Percentiles rank a stretch among this genome's conserved stretches.
Conservation (phyloP, 2,329 filamentous ascomycete genomes). For the Fusarium virguliforme region DNA sequence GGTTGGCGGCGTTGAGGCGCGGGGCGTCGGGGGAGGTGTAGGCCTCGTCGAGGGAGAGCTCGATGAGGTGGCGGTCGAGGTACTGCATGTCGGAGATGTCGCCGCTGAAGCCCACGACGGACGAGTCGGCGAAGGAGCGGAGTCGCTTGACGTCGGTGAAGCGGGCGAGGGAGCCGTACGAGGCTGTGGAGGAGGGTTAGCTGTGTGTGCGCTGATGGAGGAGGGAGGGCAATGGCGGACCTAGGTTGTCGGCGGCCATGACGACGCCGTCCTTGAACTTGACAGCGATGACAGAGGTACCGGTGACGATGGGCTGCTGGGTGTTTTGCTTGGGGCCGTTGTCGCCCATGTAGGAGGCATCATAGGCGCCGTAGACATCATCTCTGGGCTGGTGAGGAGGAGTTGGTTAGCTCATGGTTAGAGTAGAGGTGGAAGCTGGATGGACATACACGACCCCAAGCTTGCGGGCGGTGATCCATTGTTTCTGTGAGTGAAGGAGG, state of each 20-base stretch:
- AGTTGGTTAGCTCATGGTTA: conserved; percentile 23
- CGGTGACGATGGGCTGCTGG: conserved; percentile 93
- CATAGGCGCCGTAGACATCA: conserved; percentile 96
- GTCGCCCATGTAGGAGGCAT: conserved; percentile 85
- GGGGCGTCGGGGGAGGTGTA: conserved; percentile 71
- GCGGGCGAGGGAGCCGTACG: conserved; percentile 95
- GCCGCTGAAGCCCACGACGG: conserved; percentile 93
- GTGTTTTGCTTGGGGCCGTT: conserved; percentile 86
- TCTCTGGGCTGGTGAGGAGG: conserved; percentile 88
- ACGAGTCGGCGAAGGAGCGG: conserved; percentile 86
- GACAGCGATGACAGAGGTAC: conserved; percentile 93
- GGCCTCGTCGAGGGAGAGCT: conserved; percentile 89
- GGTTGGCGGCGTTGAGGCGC: conserved; percentile 88
- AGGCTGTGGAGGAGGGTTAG: conserved; percentile 71
- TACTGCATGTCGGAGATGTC: conserved; percentile 99
- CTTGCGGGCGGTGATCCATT: conserved; percentile 82
- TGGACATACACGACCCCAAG: conserved; percentile 78
- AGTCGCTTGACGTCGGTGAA: conserved; percentile 98
- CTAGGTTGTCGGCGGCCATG: conserved; percentile 96
- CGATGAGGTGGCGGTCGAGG: conserved; percentile 90
- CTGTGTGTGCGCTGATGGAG: not conserved
- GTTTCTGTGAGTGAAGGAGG: conserved; percentile 41
- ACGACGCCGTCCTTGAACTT: conserved; percentile 98
- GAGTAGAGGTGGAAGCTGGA: conserved; percentile 7
- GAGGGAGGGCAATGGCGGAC: conserved; percentile 64